These are phyloP conservation scores for Ajuga chamaepitys DNA, from an alignment of 257 asterid species.

Conservation along the genomic window DNA sequence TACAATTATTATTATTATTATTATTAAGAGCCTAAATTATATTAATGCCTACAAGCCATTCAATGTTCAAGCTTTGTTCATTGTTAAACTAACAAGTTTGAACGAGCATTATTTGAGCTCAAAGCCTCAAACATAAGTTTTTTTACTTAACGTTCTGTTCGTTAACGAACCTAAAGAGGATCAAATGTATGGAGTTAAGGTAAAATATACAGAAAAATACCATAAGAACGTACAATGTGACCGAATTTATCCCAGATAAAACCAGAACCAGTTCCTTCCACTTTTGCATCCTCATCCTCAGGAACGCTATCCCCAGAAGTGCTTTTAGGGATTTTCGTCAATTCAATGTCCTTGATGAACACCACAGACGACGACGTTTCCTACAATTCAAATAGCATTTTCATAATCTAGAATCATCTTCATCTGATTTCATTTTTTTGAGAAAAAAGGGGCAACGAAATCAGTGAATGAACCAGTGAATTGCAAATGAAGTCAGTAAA, in stretches of 20 bases:
- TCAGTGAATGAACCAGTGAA: background rate
- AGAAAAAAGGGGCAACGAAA: too few relatives aligned
- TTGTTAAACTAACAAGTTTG: too few relatives aligned
- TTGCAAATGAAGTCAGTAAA: background rate
- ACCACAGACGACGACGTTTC: slow-evolving; percentile 72
- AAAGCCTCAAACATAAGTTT: too few relatives aligned
- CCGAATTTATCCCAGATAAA: slow-evolving; percentile 91
- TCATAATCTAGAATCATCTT: too few relatives aligned
- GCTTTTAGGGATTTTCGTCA: slow-evolving; percentile 36
- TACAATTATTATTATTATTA: too few relatives aligned
- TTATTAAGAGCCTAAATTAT: too few relatives aligned
- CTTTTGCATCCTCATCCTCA: slow-evolving; percentile 44
- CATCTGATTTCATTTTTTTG: too few relatives aligned
- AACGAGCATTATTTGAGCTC: too few relatives aligned
- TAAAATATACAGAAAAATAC: background rate
- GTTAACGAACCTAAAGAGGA: too few relatives aligned
- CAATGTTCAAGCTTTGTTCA: too few relatives aligned
- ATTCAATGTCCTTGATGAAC: slow-evolving; percentile 57
- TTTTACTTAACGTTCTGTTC: too few relatives aligned
- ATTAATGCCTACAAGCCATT: too few relatives aligned
- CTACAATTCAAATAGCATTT: slow-evolving; percentile 23
- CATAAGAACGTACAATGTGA: slow-evolving; percentile 60
- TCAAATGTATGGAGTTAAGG: background rate
- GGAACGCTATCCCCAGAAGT: slow-evolving; percentile 19
- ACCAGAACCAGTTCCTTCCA: slow-evolving; percentile 93